Conservation (phyloP, 2,329 filamentous ascomycete genomes). For the Pestalotiopsis sp. region DNA sequence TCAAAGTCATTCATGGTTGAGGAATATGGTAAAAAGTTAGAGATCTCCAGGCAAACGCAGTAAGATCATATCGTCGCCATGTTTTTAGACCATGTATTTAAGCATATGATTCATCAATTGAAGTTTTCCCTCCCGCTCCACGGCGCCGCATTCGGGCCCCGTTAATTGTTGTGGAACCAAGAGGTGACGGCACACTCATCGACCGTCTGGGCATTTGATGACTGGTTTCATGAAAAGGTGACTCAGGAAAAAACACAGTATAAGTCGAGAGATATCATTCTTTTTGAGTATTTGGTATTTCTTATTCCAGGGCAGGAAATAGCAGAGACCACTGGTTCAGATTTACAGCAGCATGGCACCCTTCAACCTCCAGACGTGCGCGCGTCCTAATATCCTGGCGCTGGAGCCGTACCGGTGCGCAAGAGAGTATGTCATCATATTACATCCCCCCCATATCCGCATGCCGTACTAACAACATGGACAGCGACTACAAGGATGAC, state of each 20-base stretch:
- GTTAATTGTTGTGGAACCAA: background rate
- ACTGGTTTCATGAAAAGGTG: background rate
- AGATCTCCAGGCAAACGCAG: too few species aligned
- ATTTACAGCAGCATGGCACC: conserved; percentile 51
- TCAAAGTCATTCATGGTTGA: too few species aligned
- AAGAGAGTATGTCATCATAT: conserved; percentile 60
- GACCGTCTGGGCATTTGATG: background rate
- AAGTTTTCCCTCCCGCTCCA: conserved; percentile 21
- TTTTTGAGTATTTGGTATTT: background rate
- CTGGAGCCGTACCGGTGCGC: conserved; percentile 81
- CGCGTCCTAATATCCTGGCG: conserved; percentile 75
- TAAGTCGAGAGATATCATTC: background rate
- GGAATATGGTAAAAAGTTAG: too few species aligned
- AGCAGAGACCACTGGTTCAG: background rate
- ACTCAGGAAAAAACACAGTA: background rate
- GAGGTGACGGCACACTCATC: conserved; percentile 22
- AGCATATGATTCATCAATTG: conserved; percentile 25
- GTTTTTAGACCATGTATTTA: background rate
- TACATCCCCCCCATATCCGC: background rate
- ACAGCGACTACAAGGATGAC: conserved; percentile 97
- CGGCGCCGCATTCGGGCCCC: conserved; percentile 20
- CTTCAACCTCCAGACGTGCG: conserved; percentile 76
- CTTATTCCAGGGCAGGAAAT: background rate
- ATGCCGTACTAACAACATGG: conserved; percentile 33
- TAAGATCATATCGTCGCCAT: too few species aligned